phyloP scores from a whole-genome alignment of 495 filamentous ascomycete genomes.

The Cetradonia linearis region DNA sequence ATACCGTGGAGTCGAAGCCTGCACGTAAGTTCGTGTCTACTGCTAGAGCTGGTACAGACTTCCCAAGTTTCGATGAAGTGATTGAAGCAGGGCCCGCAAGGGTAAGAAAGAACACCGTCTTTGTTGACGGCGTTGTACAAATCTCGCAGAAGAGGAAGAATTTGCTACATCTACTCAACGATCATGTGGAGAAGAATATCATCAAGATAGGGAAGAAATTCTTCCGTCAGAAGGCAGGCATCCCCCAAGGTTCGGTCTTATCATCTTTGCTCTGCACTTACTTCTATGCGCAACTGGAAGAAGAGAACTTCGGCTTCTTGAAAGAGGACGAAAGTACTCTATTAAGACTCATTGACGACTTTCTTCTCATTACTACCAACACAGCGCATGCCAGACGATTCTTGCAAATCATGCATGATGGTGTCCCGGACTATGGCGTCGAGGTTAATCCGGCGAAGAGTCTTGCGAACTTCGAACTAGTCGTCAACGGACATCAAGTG shows the following conservation, averaged over 20 bases:
- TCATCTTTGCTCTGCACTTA: slow-evolving; percentile 84
- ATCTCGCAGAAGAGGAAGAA: slow-evolving; percentile 43
- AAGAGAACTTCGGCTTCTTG: slow-evolving; percentile 56
- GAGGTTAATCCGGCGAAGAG: slow-evolving; percentile 67
- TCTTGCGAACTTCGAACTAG: slow-evolving; percentile 73
- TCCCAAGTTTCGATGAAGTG: slow-evolving; percentile 44
- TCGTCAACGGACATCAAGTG: slow-evolving; percentile 45
- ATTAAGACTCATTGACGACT: slow-evolving; percentile 81
- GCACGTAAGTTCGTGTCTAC: slow-evolving; percentile 55
- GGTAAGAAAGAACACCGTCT: slow-evolving; percentile 54
- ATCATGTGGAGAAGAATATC: slow-evolving; percentile 73
- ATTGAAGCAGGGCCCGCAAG: slow-evolving; percentile 36
- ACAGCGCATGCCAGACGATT: slow-evolving; percentile 55
- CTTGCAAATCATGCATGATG: slow-evolving; percentile 65
- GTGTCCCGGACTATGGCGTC: slow-evolving; percentile 70
- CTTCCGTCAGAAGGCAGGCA: slow-evolving; percentile 78
- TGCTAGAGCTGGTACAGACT: slow-evolving; percentile 43
- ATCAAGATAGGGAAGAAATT: slow-evolving; percentile 84
- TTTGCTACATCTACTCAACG: slow-evolving; percentile 58
- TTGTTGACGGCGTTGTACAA: slow-evolving; percentile 52
- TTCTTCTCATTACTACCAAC: slow-evolving; percentile 73
- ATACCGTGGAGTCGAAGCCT: slow-evolving; percentile 33
- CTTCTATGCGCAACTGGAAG: slow-evolving; percentile 83
- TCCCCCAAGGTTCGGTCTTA: slow-evolving; percentile 84
- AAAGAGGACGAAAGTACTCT: slow-evolving; percentile 50